Percentiles rank a stretch among this genome's conserved stretches.
phyloP scores from a whole-genome alignment of 768 basidiomycete species.

The Calvatia gigantea region DNA sequence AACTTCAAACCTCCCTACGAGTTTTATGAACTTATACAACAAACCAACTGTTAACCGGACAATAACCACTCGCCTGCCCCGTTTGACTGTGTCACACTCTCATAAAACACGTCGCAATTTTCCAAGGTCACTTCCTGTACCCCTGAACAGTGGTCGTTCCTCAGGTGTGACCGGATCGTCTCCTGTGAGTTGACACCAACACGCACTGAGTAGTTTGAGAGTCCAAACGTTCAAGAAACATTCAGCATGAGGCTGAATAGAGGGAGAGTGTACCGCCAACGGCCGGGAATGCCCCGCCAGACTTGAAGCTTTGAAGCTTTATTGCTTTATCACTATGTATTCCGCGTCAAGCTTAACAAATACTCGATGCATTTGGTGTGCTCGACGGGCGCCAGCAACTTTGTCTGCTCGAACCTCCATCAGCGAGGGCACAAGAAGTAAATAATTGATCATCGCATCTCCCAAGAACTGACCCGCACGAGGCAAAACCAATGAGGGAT shows the following conservation, averaged over 20 bases:
- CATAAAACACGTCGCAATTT: no score
- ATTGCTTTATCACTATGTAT: no score
- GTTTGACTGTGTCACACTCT: no score
- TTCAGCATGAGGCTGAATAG: conserved; percentile 47
- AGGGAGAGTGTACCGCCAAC: conserved; percentile 52
- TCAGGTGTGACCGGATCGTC: conserved; percentile 37
- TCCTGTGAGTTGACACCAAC: conserved; percentile 33
- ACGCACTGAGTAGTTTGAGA: conserved; percentile 44
- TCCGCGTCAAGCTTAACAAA: no score
- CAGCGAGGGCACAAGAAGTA: conserved; percentile 51
- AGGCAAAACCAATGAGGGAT: conserved; percentile 43
- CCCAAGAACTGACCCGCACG: conserved; percentile 43
- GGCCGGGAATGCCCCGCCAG: conserved; percentile 34
- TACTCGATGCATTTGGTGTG: conserved; percentile 33
- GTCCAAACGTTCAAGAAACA: conserved; percentile 46
- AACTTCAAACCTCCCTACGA: no score
- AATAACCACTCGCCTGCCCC: no score
- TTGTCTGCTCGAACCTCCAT: conserved; percentile 54
- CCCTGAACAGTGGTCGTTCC: conserved; percentile 30
- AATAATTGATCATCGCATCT: conserved; percentile 37
- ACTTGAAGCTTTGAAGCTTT: conserved; percentile 32
- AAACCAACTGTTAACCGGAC: neutral
- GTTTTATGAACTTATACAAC: no score
- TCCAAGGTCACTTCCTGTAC: neutral
- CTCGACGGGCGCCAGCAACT: conserved; percentile 51